Evolutionary conservation across 345 rosid species (phyloP).

Genomic region (Eucalyptus erythrocorys): DNA sequence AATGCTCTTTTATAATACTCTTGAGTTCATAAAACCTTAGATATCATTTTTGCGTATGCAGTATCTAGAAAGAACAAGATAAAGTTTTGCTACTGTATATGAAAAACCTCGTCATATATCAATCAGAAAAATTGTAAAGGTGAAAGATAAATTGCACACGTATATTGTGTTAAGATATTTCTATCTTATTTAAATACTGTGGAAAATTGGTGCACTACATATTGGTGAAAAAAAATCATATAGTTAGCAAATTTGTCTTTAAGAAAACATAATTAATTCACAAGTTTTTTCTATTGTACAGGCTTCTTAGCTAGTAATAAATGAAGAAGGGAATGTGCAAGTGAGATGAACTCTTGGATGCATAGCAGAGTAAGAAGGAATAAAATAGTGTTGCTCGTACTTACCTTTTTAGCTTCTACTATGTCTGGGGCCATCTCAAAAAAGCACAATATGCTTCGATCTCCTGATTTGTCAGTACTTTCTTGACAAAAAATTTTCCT

Average conservation of each 20-base stretch:
- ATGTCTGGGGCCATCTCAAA: rapidly evolving
- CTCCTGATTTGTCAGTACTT: rapidly evolving
- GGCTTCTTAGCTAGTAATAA: neutral
- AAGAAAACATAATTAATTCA: neutral
- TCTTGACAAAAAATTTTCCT: neutral
- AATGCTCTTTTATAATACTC: rapidly evolving
- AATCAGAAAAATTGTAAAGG: neutral
- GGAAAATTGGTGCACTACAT: neutral
- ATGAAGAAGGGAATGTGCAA: neutral
- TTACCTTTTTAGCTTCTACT: neutral
- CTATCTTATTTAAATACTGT: neutral
- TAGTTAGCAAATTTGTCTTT: neutral
- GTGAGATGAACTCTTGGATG: neutral
- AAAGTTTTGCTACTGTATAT: neutral
- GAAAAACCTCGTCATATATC: neutral
- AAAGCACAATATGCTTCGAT: neutral
- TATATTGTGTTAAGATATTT: neutral
- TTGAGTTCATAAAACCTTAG: neutral
- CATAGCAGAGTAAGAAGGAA: neutral
- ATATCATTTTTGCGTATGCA: too few species aligned
- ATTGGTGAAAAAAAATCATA: neutral
- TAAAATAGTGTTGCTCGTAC: neutral
- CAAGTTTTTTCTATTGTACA: neutral
- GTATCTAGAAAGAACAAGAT: neutral
- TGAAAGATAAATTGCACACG: neutral